Percentiles rank a stretch among this genome's conserved stretches.
These are phyloP conservation scores for Huntiella abstrusa DNA, from an alignment of 2,329 filamentous ascomycete genomes.

Conservation along the genomic window DNA sequence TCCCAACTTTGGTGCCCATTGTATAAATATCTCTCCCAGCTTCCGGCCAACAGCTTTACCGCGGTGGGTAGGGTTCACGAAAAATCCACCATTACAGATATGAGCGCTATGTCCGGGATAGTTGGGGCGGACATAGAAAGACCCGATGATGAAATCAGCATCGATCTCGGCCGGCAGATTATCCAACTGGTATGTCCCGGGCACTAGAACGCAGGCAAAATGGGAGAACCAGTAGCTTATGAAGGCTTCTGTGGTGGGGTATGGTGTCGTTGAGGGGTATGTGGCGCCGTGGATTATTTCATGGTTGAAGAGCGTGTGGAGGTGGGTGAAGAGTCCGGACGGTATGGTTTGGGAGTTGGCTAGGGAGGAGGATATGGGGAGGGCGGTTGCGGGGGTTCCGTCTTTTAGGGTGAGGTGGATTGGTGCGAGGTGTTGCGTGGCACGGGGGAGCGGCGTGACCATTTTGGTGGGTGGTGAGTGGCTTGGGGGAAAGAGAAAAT, in stretches of 20 bases:
- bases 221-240: slow-evolving; percentile 79
- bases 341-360: slow-evolving; percentile 62
- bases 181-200: slow-evolving; percentile 30
- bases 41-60: slow-evolving; percentile 57
- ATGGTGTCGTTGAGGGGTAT: slow-evolving; percentile 68
- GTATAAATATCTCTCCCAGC: slow-evolving; percentile 59
- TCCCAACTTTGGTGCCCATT: slow-evolving; percentile 62
- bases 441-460: slow-evolving; percentile 47
- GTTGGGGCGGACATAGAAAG: slow-evolving; percentile 88
- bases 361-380: slow-evolving; percentile 42
- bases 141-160: slow-evolving; percentile 35
- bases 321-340: slow-evolving; percentile 51
- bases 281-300: slow-evolving; percentile 87
- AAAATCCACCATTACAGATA: slow-evolving; percentile 69
- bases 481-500: not conserved
- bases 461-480: slow-evolving; percentile 24
- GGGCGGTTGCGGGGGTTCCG: slow-evolving; percentile 64
- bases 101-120: slow-evolving; percentile 83
- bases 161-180: no score
- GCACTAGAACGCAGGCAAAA: slow-evolving; percentile 73
- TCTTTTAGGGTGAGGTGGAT: slow-evolving; percentile 54
- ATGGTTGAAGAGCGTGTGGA: slow-evolving; percentile 69
- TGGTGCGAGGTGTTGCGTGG: slow-evolving; percentile 44
- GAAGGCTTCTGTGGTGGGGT: slow-evolving; percentile 46
- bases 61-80: slow-evolving; percentile 54